Percentiles rank a stretch among this genome's conserved stretches.
Evolutionary conservation across 768 basidiomycete genomes (phyloP).

Genomic region (Trametes punicea): DNA sequence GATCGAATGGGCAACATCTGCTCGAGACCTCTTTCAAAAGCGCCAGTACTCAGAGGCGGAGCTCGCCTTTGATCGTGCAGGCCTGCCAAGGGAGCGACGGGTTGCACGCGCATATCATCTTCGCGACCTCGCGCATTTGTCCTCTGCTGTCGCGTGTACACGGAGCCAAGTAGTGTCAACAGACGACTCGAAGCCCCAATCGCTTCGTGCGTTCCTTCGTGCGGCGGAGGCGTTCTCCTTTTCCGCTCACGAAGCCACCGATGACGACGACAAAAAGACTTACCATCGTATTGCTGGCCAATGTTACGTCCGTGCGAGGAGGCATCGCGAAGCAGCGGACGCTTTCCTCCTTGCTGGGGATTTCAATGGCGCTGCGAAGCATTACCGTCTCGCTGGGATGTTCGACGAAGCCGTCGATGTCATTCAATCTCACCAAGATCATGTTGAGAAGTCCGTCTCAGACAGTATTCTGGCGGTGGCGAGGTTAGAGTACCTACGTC

Average conservation of each 20-base stretch:
- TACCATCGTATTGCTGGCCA: conserved; percentile 24
- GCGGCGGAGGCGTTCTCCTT: conserved; percentile 50
- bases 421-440: conserved; percentile 33
- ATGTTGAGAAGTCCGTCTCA: conserved; percentile 33
- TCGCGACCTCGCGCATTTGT: conserved; percentile 51
- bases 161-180: too few species aligned
- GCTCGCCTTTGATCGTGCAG: conserved; percentile 52
- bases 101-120: conserved; percentile 53
- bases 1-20: conserved; percentile 46
- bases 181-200: too few species aligned
- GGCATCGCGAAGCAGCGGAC: conserved; percentile 40
- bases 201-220: too few species aligned
- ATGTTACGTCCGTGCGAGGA: conserved; percentile 28
- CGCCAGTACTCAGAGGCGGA: conserved; percentile 51
- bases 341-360: conserved; percentile 41
- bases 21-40: conserved; percentile 39
- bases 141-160: too few species aligned
- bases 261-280: conserved; percentile 28
- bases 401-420: conserved; percentile 56
- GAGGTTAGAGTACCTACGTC: conserved; percentile 46
- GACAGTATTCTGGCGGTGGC: conserved; percentile 42
- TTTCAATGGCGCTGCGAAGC: conserved; percentile 41
- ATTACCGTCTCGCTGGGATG: conserved; percentile 46
- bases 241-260: conserved; percentile 36
- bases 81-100: conserved; percentile 37